These are phyloP conservation scores for Ceratocystis lukuohia DNA, from an alignment of 2,329 filamentous ascomycete genomes.

Conservation along the genomic window DNA sequence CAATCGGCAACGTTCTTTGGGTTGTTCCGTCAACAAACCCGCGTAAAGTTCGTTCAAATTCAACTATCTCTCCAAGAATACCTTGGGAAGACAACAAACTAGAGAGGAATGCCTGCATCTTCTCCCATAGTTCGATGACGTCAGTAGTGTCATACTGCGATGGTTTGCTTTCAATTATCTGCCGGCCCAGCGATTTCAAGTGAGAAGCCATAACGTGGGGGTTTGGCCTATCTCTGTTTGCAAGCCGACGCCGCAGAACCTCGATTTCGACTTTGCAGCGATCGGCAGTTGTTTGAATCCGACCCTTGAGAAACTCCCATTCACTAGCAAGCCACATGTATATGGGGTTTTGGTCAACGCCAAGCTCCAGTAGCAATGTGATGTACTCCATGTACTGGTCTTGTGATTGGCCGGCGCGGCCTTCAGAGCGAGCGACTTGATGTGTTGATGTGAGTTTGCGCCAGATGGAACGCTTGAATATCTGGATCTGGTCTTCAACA, in stretches of 20 bases:
- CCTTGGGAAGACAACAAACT: constrained; percentile 66
- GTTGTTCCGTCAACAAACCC: constrained; percentile 79
- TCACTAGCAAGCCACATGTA: constrained; percentile 89
- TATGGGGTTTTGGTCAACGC: constrained; percentile 90
- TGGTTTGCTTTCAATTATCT: constrained; percentile 46
- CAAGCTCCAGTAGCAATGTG: constrained; percentile 74
- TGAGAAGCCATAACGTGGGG: constrained; percentile 59
- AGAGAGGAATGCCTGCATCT: constrained; percentile 60
- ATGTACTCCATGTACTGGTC: constrained; percentile 89
- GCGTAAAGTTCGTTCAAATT: constrained; percentile 87
- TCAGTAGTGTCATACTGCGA: constrained; percentile 63
- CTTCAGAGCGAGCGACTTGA: constrained; percentile 38
- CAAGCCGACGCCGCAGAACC: constrained; percentile 69
- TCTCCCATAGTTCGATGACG: constrained; percentile 86
- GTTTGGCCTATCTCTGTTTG: constrained; percentile 57
- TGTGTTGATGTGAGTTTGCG: constrained; percentile 60
- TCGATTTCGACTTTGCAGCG: constrained; percentile 87
- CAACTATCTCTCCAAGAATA: constrained; percentile 74
- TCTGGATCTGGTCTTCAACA: constrained; percentile 72
- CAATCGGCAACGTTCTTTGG: constrained; percentile 64
- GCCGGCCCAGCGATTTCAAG: constrained; percentile 58
- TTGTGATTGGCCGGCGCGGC: constrained; percentile 43
- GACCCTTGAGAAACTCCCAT: constrained; percentile 78
- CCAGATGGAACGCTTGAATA: constrained; percentile 85
- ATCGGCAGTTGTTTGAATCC: constrained; percentile 67